phyloP scores from a whole-genome alignment of 257 asterid species.

The Apocynum venetum region DNA sequence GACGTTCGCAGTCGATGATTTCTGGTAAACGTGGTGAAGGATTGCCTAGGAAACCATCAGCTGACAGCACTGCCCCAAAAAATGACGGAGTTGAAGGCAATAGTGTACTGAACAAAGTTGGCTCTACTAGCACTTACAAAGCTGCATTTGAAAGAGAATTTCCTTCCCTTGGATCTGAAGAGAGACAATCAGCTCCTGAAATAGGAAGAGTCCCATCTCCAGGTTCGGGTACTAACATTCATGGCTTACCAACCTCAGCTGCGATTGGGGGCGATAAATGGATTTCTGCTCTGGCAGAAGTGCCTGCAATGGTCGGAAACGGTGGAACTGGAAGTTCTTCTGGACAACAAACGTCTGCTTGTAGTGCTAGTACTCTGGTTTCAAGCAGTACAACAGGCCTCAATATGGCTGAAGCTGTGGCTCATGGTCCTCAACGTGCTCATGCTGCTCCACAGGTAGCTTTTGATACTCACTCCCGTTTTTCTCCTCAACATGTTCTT shows the following conservation, averaged over 20 bases:
- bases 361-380: constrained; percentile 34
- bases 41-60: constrained; percentile 43
- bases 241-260: constrained; percentile 46
- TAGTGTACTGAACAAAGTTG: constrained; percentile 34
- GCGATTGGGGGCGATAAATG: constrained; percentile 61
- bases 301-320: constrained; percentile 38
- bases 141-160: constrained; percentile 52
- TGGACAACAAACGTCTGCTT: constrained; percentile 35
- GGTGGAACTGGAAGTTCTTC: constrained; percentile 38
- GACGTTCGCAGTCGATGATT: constrained; percentile 66
- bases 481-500: background rate
- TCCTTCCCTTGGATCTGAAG: constrained; percentile 57
- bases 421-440: constrained; percentile 62
- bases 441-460: constrained; percentile 60
- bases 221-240: constrained; percentile 49
- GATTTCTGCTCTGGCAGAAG: constrained; percentile 79
- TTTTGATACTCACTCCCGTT: background rate
- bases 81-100: constrained; percentile 25
- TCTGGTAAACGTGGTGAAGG: constrained; percentile 53
- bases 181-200: constrained; percentile 42
- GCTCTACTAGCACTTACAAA: constrained; percentile 39
- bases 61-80: constrained; percentile 34
- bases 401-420: constrained; percentile 81
- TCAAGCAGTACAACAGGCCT: constrained; percentile 42
- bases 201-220: constrained; percentile 72